Conservation (phyloP, 257 asterid species). For the Solanum rostratum region DNA sequence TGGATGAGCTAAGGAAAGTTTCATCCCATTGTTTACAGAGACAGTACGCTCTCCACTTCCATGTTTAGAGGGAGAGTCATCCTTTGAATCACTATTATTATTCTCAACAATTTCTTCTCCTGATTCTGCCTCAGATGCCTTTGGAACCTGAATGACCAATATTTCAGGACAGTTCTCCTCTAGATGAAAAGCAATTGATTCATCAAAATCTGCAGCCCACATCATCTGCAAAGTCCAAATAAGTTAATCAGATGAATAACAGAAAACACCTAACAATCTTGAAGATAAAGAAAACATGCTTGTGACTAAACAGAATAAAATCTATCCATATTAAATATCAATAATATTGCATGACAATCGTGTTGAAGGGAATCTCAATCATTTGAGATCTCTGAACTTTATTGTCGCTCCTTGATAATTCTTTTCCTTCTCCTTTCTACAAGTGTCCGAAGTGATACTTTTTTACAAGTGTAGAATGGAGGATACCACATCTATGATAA, state of each 20-base stretch:
- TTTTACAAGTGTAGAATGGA: neutral
- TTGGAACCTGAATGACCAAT: slow-evolving; percentile 56
- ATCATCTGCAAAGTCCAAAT: slow-evolving; percentile 59
- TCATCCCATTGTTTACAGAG: slow-evolving; percentile 41
- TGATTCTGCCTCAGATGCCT: slow-evolving; percentile 36
- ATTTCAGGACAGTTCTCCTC: slow-evolving; percentile 67
- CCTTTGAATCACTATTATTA: slow-evolving; percentile 26
- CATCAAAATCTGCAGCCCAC: slow-evolving; percentile 98
- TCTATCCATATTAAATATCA: neutral
- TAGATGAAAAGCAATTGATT: slow-evolving; percentile 47
- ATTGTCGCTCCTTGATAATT: neutral
- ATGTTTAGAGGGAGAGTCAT: slow-evolving; percentile 32
- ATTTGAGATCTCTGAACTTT: neutral
- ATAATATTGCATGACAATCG: neutral
- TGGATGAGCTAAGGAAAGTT: slow-evolving; percentile 45
- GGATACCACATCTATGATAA: neutral
- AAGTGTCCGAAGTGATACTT: neutral
- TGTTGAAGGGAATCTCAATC: neutral
- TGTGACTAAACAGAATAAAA: neutral
- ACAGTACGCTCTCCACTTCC: slow-evolving; percentile 34
- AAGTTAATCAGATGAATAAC: neutral
- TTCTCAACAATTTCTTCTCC: slow-evolving; percentile 46
- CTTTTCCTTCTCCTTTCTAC: neutral
- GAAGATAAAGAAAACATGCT: neutral
- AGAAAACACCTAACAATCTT: slow-evolving; percentile 1